Evolutionary conservation across 2,329 filamentous ascomycete genomes (phyloP), one percentile per base, ranked within the genome.

Genomic region (Fusarium sp.): DNA sequence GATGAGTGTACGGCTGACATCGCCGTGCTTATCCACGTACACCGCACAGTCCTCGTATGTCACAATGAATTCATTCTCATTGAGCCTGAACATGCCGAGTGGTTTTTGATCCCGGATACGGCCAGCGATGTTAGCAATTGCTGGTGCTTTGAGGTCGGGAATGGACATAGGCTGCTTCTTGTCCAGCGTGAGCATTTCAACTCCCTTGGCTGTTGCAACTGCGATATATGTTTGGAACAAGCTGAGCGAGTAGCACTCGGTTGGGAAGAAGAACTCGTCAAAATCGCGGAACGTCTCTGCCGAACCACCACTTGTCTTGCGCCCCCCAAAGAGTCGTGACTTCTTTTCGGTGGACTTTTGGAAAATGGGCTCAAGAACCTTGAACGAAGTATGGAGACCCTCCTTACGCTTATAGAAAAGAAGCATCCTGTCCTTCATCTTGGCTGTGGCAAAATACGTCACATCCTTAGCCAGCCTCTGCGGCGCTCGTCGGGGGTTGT

Each of bases 401-500:
- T 98, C 96, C 67, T 93, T 93, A 78, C 97, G 97, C 83, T 98
- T 98, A 86, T 98, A 99, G 79, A 99, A 95, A 28, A 99, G 90
- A 10, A 99, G 84, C 70, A 92, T 94, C 10, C 96, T 89, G 65
- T 99, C 96, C 84, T 99, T 99, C 94, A 99, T 98, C 63, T 92
- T 90, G 12, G 95, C 96, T 2, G 94, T 96, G 18, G 94, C 93
- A 79, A 99, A 99, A 84, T 98, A 99, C 16, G 94, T 93, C 21
- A 99, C 94, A 77, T 99, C 96, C 77, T 96, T 93, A 69, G 91
- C 92, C 34, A 99, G 86, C 74, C 95, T 93, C 78, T 98, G 95
- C 0, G 96, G 96, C n/a, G 96, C 93, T 67, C 92, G 89, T 26
- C 93, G 89, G 6, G 90, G 85, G 44, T 90, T 95, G 77, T 97